phyloP scores from a whole-genome alignment of 495 filamentous ascomycete genomes.

The Achaetomiella virescens region DNA sequence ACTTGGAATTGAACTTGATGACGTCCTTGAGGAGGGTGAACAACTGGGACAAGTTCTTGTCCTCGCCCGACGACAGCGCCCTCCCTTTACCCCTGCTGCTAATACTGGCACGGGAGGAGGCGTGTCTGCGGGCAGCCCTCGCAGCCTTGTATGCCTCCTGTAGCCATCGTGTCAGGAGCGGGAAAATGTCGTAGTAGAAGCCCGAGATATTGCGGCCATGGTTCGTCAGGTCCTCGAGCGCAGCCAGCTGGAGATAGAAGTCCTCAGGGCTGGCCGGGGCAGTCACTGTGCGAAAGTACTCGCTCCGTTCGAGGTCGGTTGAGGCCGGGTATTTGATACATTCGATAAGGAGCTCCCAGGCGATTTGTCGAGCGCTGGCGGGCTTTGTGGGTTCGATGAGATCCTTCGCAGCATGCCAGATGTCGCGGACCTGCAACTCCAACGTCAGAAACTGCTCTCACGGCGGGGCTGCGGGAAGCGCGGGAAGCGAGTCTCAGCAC shows the following conservation, averaged over 20 bases:
- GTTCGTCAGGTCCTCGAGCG: constrained; percentile 56
- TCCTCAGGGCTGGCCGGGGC: constrained; percentile 46
- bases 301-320: constrained; percentile 56
- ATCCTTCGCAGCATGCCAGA: constrained; percentile 62
- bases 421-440: constrained; percentile 35
- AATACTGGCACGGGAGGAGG: constrained; percentile 21
- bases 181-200: constrained; percentile 57
- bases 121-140: constrained; percentile 41
- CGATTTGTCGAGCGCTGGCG: constrained; percentile 46
- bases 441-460: constrained; percentile 3
- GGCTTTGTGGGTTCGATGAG: constrained; percentile 52
- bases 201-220: constrained; percentile 57
- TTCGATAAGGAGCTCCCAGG: constrained; percentile 57
- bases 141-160: constrained; percentile 49
- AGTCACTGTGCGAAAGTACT: constrained; percentile 57
- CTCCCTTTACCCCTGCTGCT: constrained; percentile 41
- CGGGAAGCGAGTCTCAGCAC: neutral
- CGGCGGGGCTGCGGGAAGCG: neutral
- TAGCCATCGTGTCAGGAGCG: constrained; percentile 54
- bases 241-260: constrained; percentile 57
- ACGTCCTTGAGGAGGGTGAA: constrained; percentile 72
- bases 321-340: constrained; percentile 56
- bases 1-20: constrained; percentile 77
- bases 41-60: constrained; percentile 59
- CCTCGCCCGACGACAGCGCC: constrained; percentile 50